A percentile compares a stretch with the other conserved stretches of the same genome.
These are phyloP conservation scores for Raffaelea arxii DNA, from an alignment of 2,329 filamentous ascomycete genomes.

Conservation along the genomic window DNA sequence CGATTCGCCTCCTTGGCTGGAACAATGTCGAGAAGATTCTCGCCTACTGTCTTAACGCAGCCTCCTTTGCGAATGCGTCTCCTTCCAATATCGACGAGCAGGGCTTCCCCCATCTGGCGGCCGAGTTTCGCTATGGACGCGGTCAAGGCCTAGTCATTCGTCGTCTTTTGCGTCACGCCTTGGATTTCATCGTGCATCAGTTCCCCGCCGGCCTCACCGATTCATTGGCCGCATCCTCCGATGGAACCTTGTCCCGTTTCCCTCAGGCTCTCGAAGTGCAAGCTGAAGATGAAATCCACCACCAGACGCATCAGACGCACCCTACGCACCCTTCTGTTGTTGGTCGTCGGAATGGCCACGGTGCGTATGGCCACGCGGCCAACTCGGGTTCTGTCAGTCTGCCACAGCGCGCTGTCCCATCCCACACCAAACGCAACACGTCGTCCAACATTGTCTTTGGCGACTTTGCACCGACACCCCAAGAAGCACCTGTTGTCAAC, in stretches of 20 bases:
- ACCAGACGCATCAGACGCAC: neutral
- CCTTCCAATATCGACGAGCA: conserved; percentile 15
- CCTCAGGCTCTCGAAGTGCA: neutral
- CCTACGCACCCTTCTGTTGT: no score
- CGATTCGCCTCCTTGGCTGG: conserved; percentile 10
- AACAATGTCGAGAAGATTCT: conserved; percentile 12
- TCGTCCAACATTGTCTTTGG: conserved; percentile 53
- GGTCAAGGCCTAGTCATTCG: conserved; percentile 30
- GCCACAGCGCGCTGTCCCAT: conserved; percentile 1
- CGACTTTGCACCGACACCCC: conserved; percentile 38
- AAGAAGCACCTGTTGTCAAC: neutral
- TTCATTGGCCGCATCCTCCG: no score
- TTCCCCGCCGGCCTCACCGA: conserved; percentile 48
- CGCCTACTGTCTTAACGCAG: conserved; percentile 16
- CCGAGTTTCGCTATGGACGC: conserved; percentile 41
- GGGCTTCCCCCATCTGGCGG: conserved; percentile 12
- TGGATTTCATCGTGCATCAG: conserved; percentile 50
- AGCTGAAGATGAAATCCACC: no score
- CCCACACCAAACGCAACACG: neutral
- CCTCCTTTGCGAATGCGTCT: conserved; percentile 15
- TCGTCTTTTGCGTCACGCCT: conserved; percentile 40
- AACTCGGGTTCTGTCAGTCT: conserved; percentile 9
- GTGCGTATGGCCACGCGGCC: no score
- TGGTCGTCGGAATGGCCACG: no score
- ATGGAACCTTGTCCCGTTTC: conserved; percentile 3